A percentile compares a stretch with the other conserved stretches of the same genome.
Evolutionary conservation across 192 early-diverging fungal species (phyloP).

Genomic region (Rhizoclosmatium sp.): DNA sequence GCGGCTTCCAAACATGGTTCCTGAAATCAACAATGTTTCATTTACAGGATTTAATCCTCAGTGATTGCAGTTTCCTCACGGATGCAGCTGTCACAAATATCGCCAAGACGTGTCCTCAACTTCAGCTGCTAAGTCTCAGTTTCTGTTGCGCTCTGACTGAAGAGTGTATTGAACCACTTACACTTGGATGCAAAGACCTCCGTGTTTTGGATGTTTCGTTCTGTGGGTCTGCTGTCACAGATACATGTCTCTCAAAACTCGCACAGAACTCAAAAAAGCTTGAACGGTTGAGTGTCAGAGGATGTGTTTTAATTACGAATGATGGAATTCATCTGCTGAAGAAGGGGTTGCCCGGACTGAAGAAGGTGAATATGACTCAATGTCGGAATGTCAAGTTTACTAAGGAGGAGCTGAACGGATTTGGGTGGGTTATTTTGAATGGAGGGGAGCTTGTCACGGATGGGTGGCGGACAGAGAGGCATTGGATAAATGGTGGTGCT

Average conservation of each 20-base stretch:
- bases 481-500: not conserved
- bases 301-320: constrained; percentile 59
- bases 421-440: constrained; percentile 44
- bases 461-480: not conserved
- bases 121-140: constrained; percentile 66
- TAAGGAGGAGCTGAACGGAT: not conserved
- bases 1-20: constrained; percentile 64
- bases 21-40: constrained; percentile 32
- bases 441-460: constrained; percentile 26
- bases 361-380: constrained; percentile 48
- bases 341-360: constrained; percentile 23
- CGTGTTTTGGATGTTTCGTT: constrained; percentile 70
- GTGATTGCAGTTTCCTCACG: constrained; percentile 80
- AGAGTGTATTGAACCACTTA: constrained; percentile 50
- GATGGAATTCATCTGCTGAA: constrained; percentile 36
- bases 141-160: constrained; percentile 84
- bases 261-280: constrained; percentile 47
- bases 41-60: constrained; percentile 65
- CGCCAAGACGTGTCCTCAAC: constrained; percentile 59
- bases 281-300: constrained; percentile 62
- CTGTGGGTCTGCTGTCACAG: constrained; percentile 78
- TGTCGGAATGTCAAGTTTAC: constrained; percentile 35
- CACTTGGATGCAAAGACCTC: constrained; percentile 50
- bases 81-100: constrained; percentile 68
- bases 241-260: constrained; percentile 58